Evolutionary conservation across 1,284 basidiomycete genomes (phyloP).

Genomic region (Sutorius eximius): DNA sequence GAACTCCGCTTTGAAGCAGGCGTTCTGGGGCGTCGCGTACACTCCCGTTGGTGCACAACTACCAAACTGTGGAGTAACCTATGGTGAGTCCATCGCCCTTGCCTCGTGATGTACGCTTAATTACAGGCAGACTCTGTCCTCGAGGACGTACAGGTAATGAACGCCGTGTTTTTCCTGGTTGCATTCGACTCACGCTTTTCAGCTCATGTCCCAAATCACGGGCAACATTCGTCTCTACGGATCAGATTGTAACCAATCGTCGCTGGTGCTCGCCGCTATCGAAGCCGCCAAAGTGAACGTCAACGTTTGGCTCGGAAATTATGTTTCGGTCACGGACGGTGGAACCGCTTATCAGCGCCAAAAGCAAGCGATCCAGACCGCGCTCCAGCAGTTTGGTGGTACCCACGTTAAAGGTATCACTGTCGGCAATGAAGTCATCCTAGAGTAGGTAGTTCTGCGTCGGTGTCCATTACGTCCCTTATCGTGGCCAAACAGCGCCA

Average conservation of each 20-base stretch:
- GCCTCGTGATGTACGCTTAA: conserved; percentile 1
- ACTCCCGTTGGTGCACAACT: conserved; percentile 59
- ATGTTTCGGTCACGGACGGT: conserved; percentile 61
- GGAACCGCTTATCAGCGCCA: conserved; percentile 73
- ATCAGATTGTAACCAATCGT: conserved; percentile 58
- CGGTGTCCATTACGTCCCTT: background rate
- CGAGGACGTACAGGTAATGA: conserved; percentile 50
- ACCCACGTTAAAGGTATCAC: conserved; percentile 80
- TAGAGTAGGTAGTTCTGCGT: conserved; percentile 53
- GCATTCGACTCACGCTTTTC: conserved; percentile 12
- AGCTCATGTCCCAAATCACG: conserved; percentile 59
- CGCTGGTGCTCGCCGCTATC: conserved; percentile 74
- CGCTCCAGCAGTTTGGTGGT: conserved; percentile 77
- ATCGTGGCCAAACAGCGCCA: conserved; percentile 44
- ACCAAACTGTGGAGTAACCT: conserved; percentile 49
- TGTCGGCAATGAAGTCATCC: conserved; percentile 82
- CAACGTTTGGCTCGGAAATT: conserved; percentile 85
- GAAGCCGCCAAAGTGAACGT: conserved; percentile 87
- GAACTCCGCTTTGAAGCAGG: conserved; percentile 58
- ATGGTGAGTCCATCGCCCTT: conserved; percentile 36
- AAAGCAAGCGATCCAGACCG: conserved; percentile 61
- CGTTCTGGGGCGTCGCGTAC: conserved; percentile 76
- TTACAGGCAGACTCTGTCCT: conserved; percentile 40
- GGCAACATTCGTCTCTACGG: conserved; percentile 57
- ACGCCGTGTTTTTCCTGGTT: background rate